Evolutionary conservation across 2,329 filamentous ascomycete species (phyloP), one percentile per base, ranked within the genome.

Genomic region (Cytospora schulzeri): DNA sequence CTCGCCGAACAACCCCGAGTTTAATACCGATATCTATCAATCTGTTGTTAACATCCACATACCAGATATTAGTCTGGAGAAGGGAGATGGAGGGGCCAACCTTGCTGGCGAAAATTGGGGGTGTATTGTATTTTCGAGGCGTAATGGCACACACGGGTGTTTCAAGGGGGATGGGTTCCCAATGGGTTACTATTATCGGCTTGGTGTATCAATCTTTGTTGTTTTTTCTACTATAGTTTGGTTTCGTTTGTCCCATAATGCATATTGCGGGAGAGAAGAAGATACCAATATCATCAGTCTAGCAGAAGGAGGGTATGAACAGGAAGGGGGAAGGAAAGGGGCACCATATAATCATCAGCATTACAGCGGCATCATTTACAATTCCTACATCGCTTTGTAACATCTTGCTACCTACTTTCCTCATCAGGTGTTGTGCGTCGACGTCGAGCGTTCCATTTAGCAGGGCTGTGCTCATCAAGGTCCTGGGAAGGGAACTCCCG

Each of bases 231-330:
- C 6, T 48, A 48, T 24, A 31, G 12, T 35, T 24, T 19, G 45
- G 45, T 48, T 48, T 48, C 22, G 22, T 53, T 38, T 35, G 50
- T 35, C 31, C 56, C 41, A 41, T 45, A 26, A 57, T 57, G 24
- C 56, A 57, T 57, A 57, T 26, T 41, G 56, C 41, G 28, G 56
- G 56, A 45, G 38, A 24, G 26, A 48, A 24, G 26, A 48, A 41
- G 45, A 48, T 26, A 17, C 22, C 54, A 57, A 8, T n/a, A 29
- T 57, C 12, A n/a, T 12, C 24, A 22, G 19, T 8, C 35, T 28
- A 28, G 4, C 17, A 48, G 28, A 48, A n/a, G 28, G 5, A 26
- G 56, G 56, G 24, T 26, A 35, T 48, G 41, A 12, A 12, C n/a
- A 15, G 57, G n/a, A 29, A 52, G 12, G 33, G n/a, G 33, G 33